Evolutionary conservation across 805 yeast species (phyloP).

Genomic region (Nakazawaea peltata): DNA sequence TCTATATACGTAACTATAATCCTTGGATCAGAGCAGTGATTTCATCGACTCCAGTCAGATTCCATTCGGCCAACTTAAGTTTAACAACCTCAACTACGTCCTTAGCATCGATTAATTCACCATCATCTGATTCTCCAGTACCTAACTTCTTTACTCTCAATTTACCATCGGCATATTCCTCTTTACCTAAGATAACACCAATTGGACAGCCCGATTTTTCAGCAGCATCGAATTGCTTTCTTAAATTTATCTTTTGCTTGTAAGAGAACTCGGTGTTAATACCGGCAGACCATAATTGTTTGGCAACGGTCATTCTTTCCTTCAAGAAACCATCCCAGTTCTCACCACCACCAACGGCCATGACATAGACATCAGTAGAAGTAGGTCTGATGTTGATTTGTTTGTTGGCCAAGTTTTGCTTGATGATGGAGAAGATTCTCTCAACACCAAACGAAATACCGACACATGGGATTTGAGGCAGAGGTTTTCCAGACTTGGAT

Average conservation of each 20-base stretch:
- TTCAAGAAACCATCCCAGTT: conserved; percentile 90
- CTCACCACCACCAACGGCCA: conserved; percentile 99
- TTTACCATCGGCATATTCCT: conserved; percentile 76
- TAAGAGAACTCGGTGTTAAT: conserved; percentile 87
- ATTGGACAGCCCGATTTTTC: conserved; percentile 87
- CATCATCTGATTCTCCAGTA: conserved; percentile 82
- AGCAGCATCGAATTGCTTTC: conserved; percentile 97
- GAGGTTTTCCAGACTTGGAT: conserved; percentile 62
- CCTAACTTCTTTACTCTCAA: conserved; percentile 85
- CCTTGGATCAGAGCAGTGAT: conserved; percentile 56
- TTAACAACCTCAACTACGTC: conserved; percentile 47
- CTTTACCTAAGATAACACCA: conserved; percentile 93
- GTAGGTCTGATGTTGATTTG: conserved; percentile 51
- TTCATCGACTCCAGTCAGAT: conserved; percentile 51
- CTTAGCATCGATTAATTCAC: conserved; percentile 61
- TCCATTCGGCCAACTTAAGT: conserved; percentile 25
- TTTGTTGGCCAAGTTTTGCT: conserved; percentile 60
- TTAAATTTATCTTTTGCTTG: conserved; percentile 88
- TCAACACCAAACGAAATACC: conserved; percentile 98
- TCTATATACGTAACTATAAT: conserved; percentile 23
- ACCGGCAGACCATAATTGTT: conserved; percentile 79
- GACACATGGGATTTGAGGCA: conserved; percentile 84
- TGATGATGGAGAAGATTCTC: conserved; percentile 83
- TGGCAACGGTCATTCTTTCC: conserved; percentile 86
- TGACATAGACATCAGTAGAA: conserved; percentile 86